Evolutionary conservation across 148 eudicot genomes (phyloP).

Genomic region (Rhododendron griersonianum): DNA sequence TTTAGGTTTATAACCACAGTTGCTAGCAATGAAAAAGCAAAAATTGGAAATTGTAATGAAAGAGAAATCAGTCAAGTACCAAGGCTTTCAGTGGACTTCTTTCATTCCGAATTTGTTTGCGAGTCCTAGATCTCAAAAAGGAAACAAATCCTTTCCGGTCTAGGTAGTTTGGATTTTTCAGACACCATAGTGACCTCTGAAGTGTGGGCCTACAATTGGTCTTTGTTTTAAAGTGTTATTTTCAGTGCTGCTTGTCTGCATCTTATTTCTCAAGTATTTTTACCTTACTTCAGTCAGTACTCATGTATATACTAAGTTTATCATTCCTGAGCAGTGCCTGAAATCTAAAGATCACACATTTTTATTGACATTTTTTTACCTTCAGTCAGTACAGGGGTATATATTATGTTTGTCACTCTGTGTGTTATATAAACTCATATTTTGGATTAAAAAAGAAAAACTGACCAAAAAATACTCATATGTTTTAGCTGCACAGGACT

Average conservation of each 20-base stretch:
- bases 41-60: background rate
- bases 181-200: background rate
- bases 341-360: background rate
- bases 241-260: background rate
- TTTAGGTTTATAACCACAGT: background rate
- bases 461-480: background rate
- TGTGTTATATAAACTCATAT: background rate
- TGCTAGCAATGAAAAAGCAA: background rate
- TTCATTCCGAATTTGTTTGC: background rate
- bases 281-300: background rate
- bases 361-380: background rate
- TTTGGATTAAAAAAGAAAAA: background rate
- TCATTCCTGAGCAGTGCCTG: background rate
- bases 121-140: background rate
- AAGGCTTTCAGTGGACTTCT: background rate
- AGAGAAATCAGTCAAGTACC: background rate
- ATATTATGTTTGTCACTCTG: background rate
- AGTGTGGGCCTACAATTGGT: background rate
- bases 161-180: background rate
- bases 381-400: background rate
- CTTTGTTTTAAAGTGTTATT: background rate
- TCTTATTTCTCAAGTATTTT: background rate
- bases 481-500: background rate
- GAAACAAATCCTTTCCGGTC: background rate
- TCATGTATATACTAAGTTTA: background rate